phyloP scores from a whole-genome alignment of 441 rosid species.

The Gossypium lobatum region DNA sequence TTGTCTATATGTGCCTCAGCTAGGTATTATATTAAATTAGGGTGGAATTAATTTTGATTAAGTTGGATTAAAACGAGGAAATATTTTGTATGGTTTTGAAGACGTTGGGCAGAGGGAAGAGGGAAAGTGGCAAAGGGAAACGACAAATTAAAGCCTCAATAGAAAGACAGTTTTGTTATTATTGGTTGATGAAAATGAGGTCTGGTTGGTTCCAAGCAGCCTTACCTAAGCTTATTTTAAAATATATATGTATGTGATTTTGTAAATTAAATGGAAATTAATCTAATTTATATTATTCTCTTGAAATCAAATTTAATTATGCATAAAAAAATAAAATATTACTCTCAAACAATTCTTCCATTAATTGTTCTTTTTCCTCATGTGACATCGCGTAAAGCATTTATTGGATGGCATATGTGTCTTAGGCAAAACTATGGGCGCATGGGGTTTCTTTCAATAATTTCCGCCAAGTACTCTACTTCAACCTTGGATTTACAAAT shows the following conservation, averaged over 20 bases:
- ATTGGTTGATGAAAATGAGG: neutral
- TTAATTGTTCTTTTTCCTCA: neutral
- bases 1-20: neutral
- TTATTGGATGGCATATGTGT: neutral
- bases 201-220: neutral
- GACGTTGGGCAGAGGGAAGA: neutral
- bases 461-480: neutral
- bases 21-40: no score
- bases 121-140: neutral
- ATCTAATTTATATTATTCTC: no score
- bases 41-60: no score
- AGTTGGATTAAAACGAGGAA: neutral
- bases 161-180: neutral
- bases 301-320: no score
- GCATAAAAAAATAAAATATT: neutral
- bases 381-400: conserved; percentile 12
- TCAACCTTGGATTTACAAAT: conserved; percentile 10
- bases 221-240: neutral
- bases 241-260: no score
- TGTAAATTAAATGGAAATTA: no score
- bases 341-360: neutral
- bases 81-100: neutral
- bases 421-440: conserved; percentile 36
- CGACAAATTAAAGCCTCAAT: neutral
- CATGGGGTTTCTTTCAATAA: conserved; percentile 10